Percentiles rank a stretch among this genome's conserved stretches.
Evolutionary conservation across 768 basidiomycete genomes (phyloP).

Genomic region (Lanmaoa pseudosensibilis): DNA sequence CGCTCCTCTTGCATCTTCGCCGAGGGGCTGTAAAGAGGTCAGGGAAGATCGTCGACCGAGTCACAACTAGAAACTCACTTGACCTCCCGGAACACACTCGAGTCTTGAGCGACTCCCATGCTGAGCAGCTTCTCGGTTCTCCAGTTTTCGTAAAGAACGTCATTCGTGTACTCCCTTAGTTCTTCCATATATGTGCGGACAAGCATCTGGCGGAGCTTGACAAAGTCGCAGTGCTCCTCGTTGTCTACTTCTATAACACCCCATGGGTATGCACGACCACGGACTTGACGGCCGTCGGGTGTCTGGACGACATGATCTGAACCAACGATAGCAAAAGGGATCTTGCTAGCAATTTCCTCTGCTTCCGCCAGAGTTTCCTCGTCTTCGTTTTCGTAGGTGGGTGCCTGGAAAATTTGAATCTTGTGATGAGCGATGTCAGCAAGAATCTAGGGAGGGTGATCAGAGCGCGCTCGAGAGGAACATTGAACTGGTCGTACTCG

Average conservation of each 20-base stretch:
- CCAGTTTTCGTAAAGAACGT: constrained; percentile 97
- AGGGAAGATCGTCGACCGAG: constrained; percentile 7
- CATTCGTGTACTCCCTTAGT: constrained; percentile 94
- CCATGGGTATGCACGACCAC: constrained; percentile 97
- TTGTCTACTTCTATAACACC: constrained; percentile 99
- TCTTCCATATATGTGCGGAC: constrained; percentile 99
- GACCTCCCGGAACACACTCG: constrained; percentile 98
- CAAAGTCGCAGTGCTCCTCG: constrained; percentile 98
- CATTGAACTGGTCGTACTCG: constrained; percentile 51
- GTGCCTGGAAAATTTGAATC: constrained; percentile 98
- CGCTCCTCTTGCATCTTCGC: constrained; percentile 96
- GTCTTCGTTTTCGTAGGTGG: constrained; percentile 96
- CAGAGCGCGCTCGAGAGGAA: background rate
- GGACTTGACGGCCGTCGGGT: constrained; percentile 87
- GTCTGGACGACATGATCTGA: constrained; percentile 82
- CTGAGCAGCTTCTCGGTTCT: constrained; percentile 92
- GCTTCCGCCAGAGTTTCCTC: constrained; percentile 97
- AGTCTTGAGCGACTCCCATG: constrained; percentile 98
- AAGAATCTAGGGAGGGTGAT: constrained; percentile 59
- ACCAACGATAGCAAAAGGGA: constrained; percentile 97
- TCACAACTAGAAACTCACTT: constrained; percentile 61
- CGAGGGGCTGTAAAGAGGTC: constrained; percentile 67
- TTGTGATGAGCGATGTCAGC: constrained; percentile 93
- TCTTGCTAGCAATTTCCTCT: constrained; percentile 97
- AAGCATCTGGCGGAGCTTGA: constrained; percentile 99